Percentiles rank a stretch among this genome's conserved stretches.
phyloP scores from a whole-genome alignment of 495 filamentous ascomycete species.

The Penicillium riverlandense region DNA sequence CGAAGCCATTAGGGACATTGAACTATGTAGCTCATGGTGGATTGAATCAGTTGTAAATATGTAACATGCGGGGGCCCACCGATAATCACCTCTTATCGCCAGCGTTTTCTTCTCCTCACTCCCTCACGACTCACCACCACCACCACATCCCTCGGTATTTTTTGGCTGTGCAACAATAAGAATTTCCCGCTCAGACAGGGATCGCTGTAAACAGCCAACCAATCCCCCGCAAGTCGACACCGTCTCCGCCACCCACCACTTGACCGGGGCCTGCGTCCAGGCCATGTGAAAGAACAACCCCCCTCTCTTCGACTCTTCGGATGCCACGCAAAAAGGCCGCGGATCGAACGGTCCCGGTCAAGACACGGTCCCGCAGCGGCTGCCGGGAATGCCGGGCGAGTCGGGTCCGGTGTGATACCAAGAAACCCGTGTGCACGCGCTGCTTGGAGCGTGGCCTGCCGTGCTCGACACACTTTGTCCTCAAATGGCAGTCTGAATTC shows the following conservation, averaged over 20 bases:
- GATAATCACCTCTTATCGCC: no score
- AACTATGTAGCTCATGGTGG: no score
- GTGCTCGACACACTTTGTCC: constrained; percentile 31
- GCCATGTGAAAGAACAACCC: constrained; percentile 19
- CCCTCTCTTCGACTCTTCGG: constrained; percentile 5
- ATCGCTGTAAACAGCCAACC: no score
- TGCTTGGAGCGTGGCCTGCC: constrained; percentile 29
- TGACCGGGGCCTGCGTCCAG: neutral
- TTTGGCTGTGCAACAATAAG: no score
- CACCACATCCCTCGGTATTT: no score
- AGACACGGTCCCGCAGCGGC: constrained; percentile 37
- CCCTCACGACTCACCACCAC: no score
- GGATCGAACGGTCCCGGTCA: constrained; percentile 35
- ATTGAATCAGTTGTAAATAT: no score
- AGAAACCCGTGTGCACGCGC: constrained; percentile 34
- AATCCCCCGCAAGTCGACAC: no score
- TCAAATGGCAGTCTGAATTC: constrained; percentile 44
- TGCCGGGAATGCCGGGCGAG: constrained; percentile 38
- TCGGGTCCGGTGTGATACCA: constrained; percentile 37
- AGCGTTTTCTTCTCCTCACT: no score
- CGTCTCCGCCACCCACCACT: neutral
- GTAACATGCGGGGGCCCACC: no score
- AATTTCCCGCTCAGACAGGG: no score
- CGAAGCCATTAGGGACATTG: neutral
- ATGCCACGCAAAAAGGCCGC: constrained; percentile 41